Conservation (phyloP, 352 stramenopile species). For the Globisporangium orthogonon region DNA sequence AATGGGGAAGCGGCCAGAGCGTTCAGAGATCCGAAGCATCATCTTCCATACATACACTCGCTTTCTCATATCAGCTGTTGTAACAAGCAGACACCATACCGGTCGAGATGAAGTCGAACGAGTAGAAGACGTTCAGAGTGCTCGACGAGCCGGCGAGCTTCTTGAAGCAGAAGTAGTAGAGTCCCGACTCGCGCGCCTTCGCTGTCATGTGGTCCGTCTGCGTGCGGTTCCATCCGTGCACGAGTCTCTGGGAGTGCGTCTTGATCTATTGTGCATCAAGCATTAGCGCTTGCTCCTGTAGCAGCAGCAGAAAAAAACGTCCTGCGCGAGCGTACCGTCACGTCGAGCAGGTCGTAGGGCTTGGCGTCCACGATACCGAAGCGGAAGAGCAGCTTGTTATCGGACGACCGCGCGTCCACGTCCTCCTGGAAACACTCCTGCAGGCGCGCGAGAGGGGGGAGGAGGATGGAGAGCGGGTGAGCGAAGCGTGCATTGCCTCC, state of each 20-base stretch:
- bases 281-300: too few relatives aligned
- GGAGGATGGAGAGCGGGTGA: neutral
- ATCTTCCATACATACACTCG: too few relatives aligned
- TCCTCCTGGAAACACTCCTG: slow-evolving; percentile 61
- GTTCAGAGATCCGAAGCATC: neutral
- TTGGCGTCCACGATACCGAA: slow-evolving; percentile 53
- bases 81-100: slow-evolving; percentile 5
- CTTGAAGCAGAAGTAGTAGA: slow-evolving; percentile 76
- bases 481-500: neutral
- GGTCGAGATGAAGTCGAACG: slow-evolving; percentile 77
- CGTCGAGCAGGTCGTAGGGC: slow-evolving; percentile 44
- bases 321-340: slow-evolving; percentile 20
- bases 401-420: slow-evolving; percentile 39
- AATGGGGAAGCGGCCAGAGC: too few relatives aligned
- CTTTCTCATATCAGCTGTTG: neutral
- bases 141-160: slow-evolving; percentile 54
- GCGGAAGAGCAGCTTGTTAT: slow-evolving; percentile 60
- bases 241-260: slow-evolving; percentile 40
- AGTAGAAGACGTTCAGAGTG: slow-evolving; percentile 64
- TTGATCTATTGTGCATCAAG: slow-evolving; percentile 27
- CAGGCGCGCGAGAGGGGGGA: neutral
- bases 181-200: slow-evolving; percentile 59
- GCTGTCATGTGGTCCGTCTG: slow-evolving; percentile 52
- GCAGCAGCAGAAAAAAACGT: too few relatives aligned
- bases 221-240: slow-evolving; percentile 49